Base-by-base conservation (phyloP, 2,329 filamentous ascomycete genomes). In the Graphilbum fragrans region DNA sequence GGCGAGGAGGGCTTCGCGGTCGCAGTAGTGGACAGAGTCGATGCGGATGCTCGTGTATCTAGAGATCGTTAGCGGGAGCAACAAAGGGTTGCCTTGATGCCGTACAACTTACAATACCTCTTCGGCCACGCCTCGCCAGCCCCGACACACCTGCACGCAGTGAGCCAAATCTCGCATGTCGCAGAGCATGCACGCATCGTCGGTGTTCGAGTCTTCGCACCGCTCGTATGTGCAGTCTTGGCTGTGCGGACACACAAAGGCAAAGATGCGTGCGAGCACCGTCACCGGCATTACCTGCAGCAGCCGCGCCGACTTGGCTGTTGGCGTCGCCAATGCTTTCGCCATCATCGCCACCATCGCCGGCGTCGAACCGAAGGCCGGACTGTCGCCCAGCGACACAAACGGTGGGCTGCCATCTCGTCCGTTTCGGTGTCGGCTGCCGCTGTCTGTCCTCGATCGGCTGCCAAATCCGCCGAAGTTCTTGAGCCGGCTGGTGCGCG, bases 21-120 rank as follows among this genome's bases (percentile, higher is more conserved):
- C 78, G 66, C 90, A 96, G 64, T 94, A 95, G 62, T 96, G 90
- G 25, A 95, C 88, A 17, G 84, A 76, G 58, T 96, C 90, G 58
- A 96, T 92, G 45, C 88, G 84, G 50, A 96, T 80, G 65, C 86
- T 88, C 53, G 81, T 80, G 59, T 93, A 94, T 50, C 86, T 93
- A n/a, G n/a, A n/a, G 53, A 18, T 17, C 25, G 25, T 27, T 27
- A 27, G 25, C 25, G 25, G 25, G n/a, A n/a, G n/a, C n/a, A n/a
- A n/a, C n/a, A n/a, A n/a, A n/a, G n/a, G 25, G 25, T 27, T 12
- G 25, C 25, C 25, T 27, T 12, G 12, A 27, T 12, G 7, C 25
- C 16, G 37, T 14, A 31, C 21, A 35, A 72, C 82, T 59, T 69
- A 94, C 83, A 81, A 22, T 2, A 39, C 36, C 5, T 19, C 21